Evolutionary conservation across 73 alveolate species (phyloP).

Genomic region (Paramecium caudatum): DNA sequence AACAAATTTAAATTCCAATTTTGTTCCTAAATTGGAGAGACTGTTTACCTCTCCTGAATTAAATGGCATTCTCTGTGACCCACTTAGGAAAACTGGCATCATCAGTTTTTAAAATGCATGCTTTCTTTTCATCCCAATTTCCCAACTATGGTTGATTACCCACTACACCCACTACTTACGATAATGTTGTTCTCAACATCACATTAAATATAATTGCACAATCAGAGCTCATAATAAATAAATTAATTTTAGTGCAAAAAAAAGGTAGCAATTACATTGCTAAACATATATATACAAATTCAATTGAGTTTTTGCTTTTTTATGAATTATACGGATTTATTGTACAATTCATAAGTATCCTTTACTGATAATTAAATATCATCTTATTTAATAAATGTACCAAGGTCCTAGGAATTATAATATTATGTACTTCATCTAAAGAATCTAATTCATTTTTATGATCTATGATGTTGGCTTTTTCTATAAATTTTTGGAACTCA

Average conservation of each 20-base stretch:
- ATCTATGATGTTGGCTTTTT: not conserved
- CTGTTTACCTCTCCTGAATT: not conserved
- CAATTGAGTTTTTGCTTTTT: slow-evolving; percentile 60
- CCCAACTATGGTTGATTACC: slow-evolving; percentile 26
- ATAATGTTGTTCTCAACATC: not conserved
- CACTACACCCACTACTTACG: slow-evolving; percentile 24
- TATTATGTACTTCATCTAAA: slow-evolving; percentile 14
- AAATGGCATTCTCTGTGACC: slow-evolving; percentile 17
- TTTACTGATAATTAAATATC: not conserved
- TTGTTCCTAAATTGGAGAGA: not conserved
- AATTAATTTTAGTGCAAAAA: not conserved
- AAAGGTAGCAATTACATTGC: too few relatives aligned
- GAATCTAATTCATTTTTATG: not conserved
- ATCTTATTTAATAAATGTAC: not conserved
- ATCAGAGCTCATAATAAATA: slow-evolving; percentile 30
- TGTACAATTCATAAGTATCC: slow-evolving; percentile 16
- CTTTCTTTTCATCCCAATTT: not conserved
- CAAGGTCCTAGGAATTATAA: not conserved
- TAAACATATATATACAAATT: too few relatives aligned
- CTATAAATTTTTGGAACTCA: not conserved
- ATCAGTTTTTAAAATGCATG: slow-evolving; percentile 19
- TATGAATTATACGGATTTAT: slow-evolving; percentile 5
- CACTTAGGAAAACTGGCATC: slow-evolving; percentile 19
- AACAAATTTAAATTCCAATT: slow-evolving; percentile 67
- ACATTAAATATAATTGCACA: slow-evolving; percentile 35